Conservation (phyloP, 352 stramenopile genomes). For the Pythium volutum region DNA sequence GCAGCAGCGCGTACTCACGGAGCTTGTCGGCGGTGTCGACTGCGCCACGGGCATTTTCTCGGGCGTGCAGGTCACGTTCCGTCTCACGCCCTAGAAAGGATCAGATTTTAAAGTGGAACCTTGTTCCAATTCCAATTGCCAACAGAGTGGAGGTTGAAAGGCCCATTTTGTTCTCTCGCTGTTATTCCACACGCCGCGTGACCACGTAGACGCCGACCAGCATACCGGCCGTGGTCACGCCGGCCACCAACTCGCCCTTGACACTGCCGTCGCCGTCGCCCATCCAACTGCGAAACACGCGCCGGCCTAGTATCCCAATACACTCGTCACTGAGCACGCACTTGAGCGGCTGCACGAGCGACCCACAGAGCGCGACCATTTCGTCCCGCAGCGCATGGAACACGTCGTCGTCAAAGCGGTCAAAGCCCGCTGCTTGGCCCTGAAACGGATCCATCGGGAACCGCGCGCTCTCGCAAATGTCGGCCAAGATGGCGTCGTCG, state of each 20-base stretch:
- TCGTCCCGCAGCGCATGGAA: constrained; percentile 45
- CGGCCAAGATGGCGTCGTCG: constrained; percentile 43
- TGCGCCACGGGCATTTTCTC: constrained; percentile 20
- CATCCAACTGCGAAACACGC: constrained; percentile 46
- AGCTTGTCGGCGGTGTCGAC: constrained; percentile 23
- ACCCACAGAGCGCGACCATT: constrained; percentile 33
- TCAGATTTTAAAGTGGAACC: too few relatives aligned
- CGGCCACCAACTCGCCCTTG: constrained; percentile 40
- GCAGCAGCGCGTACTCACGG: constrained; percentile 10
- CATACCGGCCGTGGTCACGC: constrained; percentile 31
- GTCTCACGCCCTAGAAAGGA: constrained; percentile 6
- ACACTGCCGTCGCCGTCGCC: constrained; percentile 29
- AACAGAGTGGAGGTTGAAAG: too few relatives aligned
- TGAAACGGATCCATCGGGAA: constrained; percentile 46
- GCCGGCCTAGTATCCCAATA: constrained; percentile 28
- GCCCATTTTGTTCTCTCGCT: too few relatives aligned
- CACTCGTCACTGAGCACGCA: constrained; percentile 19
- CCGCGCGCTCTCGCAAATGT: constrained; percentile 51
- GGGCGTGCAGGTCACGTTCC: constrained; percentile 24
- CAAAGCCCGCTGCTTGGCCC: constrained; percentile 31
- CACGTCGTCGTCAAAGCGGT: constrained; percentile 47
- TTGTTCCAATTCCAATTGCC: too few relatives aligned
- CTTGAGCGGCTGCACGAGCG: constrained; percentile 40
- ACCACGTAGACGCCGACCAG: constrained; percentile 43
- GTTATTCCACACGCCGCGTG: constrained; percentile 13